Base-by-base conservation (phyloP, 2,329 filamentous ascomycete species). In the Purpureocillium takamizusanense region DNA sequence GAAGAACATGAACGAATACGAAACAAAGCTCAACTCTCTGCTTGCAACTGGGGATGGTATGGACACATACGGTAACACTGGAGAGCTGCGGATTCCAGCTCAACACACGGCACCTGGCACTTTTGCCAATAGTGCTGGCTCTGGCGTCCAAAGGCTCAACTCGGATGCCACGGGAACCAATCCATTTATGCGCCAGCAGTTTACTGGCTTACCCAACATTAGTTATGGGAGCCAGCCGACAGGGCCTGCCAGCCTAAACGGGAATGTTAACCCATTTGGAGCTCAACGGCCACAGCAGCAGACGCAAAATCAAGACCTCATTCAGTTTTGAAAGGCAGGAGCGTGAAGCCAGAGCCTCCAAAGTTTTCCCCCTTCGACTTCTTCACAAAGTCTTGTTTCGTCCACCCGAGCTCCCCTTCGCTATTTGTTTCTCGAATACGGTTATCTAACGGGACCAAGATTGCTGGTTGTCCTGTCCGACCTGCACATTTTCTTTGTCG, bases 11-110 rank as follows among this genome's bases (percentile, higher is more conserved):
- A 77, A 62, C 51, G 75, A 78, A 55, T 79, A 81, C 59, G 74
- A 81, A 55, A 79, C 83, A 16, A 83, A 78, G 54, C 82, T 98
- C 48, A 97, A 97, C 57, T 76, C 84, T 2, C 77, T 98, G 27
- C 77, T 98, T 33, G 76, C 88, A 3, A 79, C 75, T 17, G 89
- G 92, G 47, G 92, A 98, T 41, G 92, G 92, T 17, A 85, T 94
- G 69, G 92, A 98, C 57, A 98, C 92, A 0, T 98, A 94, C 58
- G 92, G 92, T 47, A 98, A 98, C 59, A 86, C 86, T n/a, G 92
- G 92, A 49, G 86, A 97, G 47, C 72, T 95, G 34, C 88, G 92
- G 61, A 94, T 98, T 46, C 92, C 92, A 2, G 81, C 92, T 2
- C 92, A 98, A 58, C 92, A 98, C 61, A 98, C 92, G 0, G 88